Evolutionary conservation across 139 green algal species (phyloP).

Genomic region (Closterium sp.): DNA sequence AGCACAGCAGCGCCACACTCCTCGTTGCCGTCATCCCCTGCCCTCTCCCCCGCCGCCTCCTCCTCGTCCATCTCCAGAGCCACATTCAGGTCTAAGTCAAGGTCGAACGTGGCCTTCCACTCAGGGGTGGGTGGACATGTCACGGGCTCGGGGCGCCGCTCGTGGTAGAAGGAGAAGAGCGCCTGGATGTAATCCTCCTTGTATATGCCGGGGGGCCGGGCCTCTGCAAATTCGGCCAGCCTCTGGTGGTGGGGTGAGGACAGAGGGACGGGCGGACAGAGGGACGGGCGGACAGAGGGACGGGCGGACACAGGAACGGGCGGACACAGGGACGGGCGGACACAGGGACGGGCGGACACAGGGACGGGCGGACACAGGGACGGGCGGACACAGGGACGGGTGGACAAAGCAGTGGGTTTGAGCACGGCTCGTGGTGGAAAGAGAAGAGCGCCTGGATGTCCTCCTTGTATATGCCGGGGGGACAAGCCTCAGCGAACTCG

Average conservation of each 20-base stretch:
- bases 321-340: neutral
- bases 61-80: neutral
- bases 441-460: constrained; percentile 85
- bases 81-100: neutral
- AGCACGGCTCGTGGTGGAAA: constrained; percentile 71
- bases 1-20: neutral
- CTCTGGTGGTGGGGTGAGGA: neutral
- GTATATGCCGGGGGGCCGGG: constrained; percentile 91
- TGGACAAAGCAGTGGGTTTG: neutral
- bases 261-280: neutral
- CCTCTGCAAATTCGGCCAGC: constrained; percentile 64
- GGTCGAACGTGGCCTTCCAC: constrained; percentile 15
- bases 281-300: neutral
- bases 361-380: neutral
- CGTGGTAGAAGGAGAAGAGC: constrained; percentile 85
- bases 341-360: neutral
- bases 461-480: constrained; percentile 96
- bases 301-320: neutral
- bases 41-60: neutral
- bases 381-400: neutral
- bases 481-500: constrained; percentile 68
- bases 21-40: neutral
- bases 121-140: constrained; percentile 15
- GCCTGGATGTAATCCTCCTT: constrained; percentile 90
- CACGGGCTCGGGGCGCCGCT: constrained; percentile 39